These are phyloP conservation scores for Sonneratia alba DNA, from an alignment of 345 rosid genomes.

Conservation along the genomic window DNA sequence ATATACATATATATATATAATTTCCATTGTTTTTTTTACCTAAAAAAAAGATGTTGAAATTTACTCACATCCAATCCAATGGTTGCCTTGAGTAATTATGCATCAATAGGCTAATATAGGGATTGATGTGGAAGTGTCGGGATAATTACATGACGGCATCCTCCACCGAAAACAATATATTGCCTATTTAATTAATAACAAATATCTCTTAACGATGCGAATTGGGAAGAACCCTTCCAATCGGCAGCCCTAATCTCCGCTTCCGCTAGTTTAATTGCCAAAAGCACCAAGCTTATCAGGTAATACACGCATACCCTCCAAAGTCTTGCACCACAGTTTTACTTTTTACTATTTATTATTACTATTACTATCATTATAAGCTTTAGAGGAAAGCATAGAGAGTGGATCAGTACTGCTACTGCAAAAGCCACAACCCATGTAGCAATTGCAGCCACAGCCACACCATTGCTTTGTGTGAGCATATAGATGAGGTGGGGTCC, in stretches of 20 bases:
- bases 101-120: not conserved
- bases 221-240: not conserved
- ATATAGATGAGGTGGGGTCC: not conserved
- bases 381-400: no score
- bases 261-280: not conserved
- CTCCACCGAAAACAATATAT: not conserved
- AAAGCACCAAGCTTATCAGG: not conserved
- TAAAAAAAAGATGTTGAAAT: not conserved
- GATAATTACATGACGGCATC: not conserved
- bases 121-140: not conserved
- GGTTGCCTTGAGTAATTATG: not conserved
- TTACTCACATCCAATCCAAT: no score
- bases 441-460: not conserved
- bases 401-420: no score
- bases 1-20: no score
- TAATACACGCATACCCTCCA: no score
- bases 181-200: no score
- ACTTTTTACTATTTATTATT: no score
- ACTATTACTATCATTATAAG: no score
- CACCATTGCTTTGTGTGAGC: not conserved
- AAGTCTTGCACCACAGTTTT: not conserved
- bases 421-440: no score
- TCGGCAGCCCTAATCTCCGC: not conserved
- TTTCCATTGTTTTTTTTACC: no score
- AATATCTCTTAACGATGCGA: not conserved